phyloP scores from a whole-genome alignment of 140 eudicot species.

The Anethum foeniculum region DNA sequence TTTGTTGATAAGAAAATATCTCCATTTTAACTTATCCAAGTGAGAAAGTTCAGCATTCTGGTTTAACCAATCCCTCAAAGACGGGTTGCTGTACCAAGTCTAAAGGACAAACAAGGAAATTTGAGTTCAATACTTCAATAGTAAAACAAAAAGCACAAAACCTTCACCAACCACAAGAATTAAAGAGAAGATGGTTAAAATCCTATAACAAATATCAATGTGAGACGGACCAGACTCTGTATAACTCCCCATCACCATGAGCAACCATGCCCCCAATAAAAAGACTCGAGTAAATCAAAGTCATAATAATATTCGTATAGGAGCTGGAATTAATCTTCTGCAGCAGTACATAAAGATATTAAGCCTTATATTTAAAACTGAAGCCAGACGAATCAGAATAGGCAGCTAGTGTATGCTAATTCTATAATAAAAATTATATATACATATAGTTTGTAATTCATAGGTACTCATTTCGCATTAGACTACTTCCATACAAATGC shows the following conservation, averaged over 20 bases:
- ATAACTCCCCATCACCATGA: neutral
- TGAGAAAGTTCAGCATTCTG: conserved; percentile 47
- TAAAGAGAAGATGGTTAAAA: neutral
- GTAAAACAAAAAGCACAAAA: conserved; percentile 4
- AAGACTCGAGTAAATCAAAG: neutral
- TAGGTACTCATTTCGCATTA: neutral
- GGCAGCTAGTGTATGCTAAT: neutral
- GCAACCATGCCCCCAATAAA: neutral
- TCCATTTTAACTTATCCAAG: conserved; percentile 65
- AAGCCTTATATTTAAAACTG: neutral
- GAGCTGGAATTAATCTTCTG: neutral
- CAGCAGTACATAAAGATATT: neutral
- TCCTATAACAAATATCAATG: neutral
- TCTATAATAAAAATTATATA: neutral
- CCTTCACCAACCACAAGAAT: neutral
- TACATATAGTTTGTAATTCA: neutral
- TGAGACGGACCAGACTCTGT: neutral
- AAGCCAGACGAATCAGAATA: neutral
- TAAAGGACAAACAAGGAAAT: conserved; percentile 17
- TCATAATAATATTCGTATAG: neutral
- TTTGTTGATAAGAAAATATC: conserved; percentile 68
- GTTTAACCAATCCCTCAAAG: conserved; percentile 74
- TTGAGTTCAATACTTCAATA: neutral
- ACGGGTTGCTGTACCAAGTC: conserved; percentile 81
- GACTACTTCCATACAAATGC: neutral